Conservation (phyloP, 2,329 filamentous ascomycete genomes). For the Scorias spongiosa region DNA sequence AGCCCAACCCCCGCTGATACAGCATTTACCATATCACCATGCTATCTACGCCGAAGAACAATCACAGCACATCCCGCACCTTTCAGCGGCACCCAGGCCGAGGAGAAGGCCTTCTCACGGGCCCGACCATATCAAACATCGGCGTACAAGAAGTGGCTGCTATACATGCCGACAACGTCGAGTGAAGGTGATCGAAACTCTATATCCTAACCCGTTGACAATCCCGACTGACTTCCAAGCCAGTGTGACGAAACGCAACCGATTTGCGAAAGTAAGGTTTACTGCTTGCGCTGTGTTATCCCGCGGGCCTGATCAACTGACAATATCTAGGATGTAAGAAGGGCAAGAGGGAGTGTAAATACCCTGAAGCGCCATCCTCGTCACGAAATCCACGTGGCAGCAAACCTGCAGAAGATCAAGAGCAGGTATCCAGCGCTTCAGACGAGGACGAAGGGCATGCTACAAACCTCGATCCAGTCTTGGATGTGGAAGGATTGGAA, state of each 20-base stretch:
- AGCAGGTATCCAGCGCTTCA: constrained; percentile 32
- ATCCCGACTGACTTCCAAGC: constrained; percentile 8
- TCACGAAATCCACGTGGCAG: constrained; percentile 28
- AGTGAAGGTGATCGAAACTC: constrained; percentile 46
- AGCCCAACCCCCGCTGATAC: constrained; percentile 17
- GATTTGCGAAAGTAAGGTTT: constrained; percentile 55
- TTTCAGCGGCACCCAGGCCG: constrained; percentile 5
- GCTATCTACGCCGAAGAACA: constrained; percentile 1
- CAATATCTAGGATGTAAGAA: constrained; percentile 60
- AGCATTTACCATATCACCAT: constrained; percentile 11
- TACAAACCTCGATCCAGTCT: constrained; percentile 26
- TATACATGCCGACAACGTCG: constrained; percentile 79
- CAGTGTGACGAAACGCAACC: constrained; percentile 86
- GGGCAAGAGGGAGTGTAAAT: constrained; percentile 77
- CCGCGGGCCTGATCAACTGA: constrained; percentile 3
- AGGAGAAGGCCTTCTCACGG: constrained; percentile 14
- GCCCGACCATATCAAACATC: constrained; percentile 74
- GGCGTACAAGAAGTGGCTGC: constrained; percentile 84
- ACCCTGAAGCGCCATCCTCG: constrained; percentile 52
- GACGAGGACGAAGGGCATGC: constrained; percentile 33
- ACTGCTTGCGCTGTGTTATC: neutral
- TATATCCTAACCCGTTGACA: neutral
- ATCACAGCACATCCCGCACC: neutral
- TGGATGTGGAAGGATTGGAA: constrained; percentile 31
- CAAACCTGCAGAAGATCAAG: constrained; percentile 26